These are phyloP conservation scores for Venturia nashicola DNA, from an alignment of 2,329 filamentous ascomycete species.

Conservation along the genomic window DNA sequence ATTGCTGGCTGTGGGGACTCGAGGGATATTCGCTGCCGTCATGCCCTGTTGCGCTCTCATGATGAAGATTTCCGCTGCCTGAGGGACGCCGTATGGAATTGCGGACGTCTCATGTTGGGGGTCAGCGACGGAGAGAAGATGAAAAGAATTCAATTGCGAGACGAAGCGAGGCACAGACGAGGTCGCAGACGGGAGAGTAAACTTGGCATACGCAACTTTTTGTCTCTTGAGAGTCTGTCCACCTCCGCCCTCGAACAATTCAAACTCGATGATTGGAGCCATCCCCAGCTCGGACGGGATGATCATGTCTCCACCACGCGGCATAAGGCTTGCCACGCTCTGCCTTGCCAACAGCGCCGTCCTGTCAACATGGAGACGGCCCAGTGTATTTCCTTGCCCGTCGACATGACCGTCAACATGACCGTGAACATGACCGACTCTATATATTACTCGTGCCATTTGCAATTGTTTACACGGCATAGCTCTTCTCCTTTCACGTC, in stretches of 20 bases:
- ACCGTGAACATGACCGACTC: not conserved
- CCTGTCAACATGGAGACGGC: not conserved
- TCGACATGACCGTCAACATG: not conserved
- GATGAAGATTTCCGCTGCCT: not conserved
- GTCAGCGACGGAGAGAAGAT: not conserved
- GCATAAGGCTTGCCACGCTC: not conserved
- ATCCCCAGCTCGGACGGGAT: not conserved
- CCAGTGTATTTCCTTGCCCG: not conserved
- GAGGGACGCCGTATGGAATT: not conserved
- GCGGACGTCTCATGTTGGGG: not conserved
- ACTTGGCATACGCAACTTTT: not conserved
- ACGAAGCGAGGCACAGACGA: not conserved
- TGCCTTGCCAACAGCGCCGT: not conserved
- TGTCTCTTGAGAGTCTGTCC: not conserved
- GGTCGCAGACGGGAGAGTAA: not conserved
- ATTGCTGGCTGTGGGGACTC: not conserved
- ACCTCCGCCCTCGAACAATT: not conserved
- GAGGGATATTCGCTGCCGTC: not conserved
- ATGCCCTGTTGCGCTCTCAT: not conserved
- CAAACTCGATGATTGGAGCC: not conserved
- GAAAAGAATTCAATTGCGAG: not conserved
- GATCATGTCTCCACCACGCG: not conserved
- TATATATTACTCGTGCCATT: not conserved
- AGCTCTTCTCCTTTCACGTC: not conserved
- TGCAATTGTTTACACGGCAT: not conserved